Evolutionary conservation across 1,284 basidiomycete genomes (phyloP).

Genomic region (Cryptococcus maquisensis): DNA sequence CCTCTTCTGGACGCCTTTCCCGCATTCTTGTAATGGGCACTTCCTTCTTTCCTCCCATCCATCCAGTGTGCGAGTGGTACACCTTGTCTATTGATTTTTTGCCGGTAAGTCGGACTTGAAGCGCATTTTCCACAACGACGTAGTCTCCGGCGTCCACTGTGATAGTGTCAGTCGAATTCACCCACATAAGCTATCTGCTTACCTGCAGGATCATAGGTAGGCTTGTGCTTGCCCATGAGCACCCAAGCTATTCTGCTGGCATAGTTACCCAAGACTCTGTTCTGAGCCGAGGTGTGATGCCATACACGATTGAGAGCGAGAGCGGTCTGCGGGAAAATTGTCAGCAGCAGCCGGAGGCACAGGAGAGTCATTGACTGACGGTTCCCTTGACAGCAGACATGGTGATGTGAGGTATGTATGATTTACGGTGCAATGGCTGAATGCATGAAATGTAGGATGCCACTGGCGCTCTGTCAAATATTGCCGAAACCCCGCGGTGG

Average conservation of each 20-base stretch:
- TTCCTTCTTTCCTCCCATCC: constrained; percentile 88
- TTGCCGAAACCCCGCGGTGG: neutral
- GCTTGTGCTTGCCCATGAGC: constrained; percentile 99
- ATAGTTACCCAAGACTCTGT: constrained; percentile 85
- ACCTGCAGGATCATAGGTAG: constrained; percentile 90
- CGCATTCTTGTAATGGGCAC: constrained; percentile 77
- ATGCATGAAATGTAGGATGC: neutral
- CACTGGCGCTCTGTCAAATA: constrained; percentile 1
- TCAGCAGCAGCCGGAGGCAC: neutral
- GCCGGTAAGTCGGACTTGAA: constrained; percentile 80
- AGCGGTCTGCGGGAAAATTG: constrained; percentile 62
- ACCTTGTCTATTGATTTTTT: constrained; percentile 81
- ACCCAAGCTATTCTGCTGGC: constrained; percentile 90
- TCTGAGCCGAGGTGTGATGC: constrained; percentile 91
- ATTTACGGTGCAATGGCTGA: neutral
- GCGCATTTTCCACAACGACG: constrained; percentile 89
- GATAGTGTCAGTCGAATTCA: neutral
- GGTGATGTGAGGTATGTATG: neutral
- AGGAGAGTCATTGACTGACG: constrained; percentile 2
- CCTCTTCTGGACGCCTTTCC: constrained; percentile 83
- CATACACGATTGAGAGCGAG: constrained; percentile 89
- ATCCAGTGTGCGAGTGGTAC: constrained; percentile 89
- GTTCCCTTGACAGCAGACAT: constrained; percentile 34
- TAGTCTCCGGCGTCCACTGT: constrained; percentile 95
- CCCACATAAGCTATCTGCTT: constrained; percentile 1